Evolutionary conservation across 2,329 filamentous ascomycete species (phyloP), one percentile per base, ranked within the genome.

Genomic region (Colletotrichum noveboracense): DNA sequence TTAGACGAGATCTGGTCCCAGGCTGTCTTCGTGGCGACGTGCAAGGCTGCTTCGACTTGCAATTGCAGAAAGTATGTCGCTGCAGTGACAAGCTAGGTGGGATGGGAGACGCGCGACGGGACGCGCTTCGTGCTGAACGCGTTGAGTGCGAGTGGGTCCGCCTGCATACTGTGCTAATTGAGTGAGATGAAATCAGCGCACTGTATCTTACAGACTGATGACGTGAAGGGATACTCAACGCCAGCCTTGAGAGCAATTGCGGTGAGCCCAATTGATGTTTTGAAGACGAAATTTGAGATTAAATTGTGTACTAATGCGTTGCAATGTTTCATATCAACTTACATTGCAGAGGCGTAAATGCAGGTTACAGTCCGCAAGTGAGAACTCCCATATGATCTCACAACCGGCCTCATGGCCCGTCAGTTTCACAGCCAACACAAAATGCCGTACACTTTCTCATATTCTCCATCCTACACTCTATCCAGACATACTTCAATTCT

Each of bases 71-170:
- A 56, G 14, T 38, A 21, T 55, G 48, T 70, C 30, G 52, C 72
- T 71, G 43, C 52, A 55, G 64, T 65, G 67, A 74, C 70, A 76
- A 69, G 65, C 65, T 52, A 65, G 55, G 58, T 58, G 24, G 30
- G 14, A 10, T n/a, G 21, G 26, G 8, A 28, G 36, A 55, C 64
- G 68, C 74, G 76, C 76, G 70, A 74, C 70, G n/a, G 10, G 67
- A 75, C 76, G 74, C 76, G 76, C 69, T 52, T 52, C n/a, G 12
- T 34, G 30, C 26, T 28, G 28, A 36, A 76, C 74, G 74, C 74
- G 70, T 76, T 74, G 68, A 74, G 55, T 70, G 48, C 28, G 32
- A 18, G 74, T 66, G 74, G 73, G 73, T 70, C n/a, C 13, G 6
- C 10, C 6, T 52, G 0, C 13, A 10, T 10, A 74, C 74, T 61